Base-by-base conservation (phyloP, 768 basidiomycete genomes). In the Termitomyces sp. region DNA sequence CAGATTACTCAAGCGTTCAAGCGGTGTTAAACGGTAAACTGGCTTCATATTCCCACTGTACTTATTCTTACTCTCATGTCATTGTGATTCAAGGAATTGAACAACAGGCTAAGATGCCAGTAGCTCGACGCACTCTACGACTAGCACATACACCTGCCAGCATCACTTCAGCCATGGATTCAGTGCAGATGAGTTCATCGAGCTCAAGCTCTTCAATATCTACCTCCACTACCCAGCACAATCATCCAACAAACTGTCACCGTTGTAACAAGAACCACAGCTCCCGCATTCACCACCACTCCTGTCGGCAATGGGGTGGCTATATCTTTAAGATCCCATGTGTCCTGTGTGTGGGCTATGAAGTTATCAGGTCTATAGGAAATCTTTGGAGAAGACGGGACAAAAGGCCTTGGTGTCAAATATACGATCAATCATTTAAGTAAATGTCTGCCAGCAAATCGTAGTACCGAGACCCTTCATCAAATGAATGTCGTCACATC, bases 1-100 rank as follows among this genome's bases (percentile, higher is more conserved):
- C 67, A 16, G 67, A 73, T 58, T 79, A 62, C 49, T 54, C 68
- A 6, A 13, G 54, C 0, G 62, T 66, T 0, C 76, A 79, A 50
- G 47, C 56, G 51, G 65, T 60, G 26, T 57, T 69, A 32, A 62
- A 50, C 6, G 8, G 49, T 50, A 6, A 50, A 33, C 14, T 35
- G 18, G 3, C 22, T 2, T 6, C 32, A 22, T 12, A 20, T 7
- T 50, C 20, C 28, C 14, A 9, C n/a, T 7, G 10, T 12, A 32
- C 32, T 7, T 3, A 26, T 38, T 38, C 35, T 36, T 4, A 51
- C 4, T 26, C 22, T 4, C 16, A 5, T 26, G 8, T n/a, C 28
- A 33, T 33, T 33, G n/a, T 13, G 30, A 38, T 13, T 7, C 18
- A 38, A 52, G 51, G 12, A 52, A 9, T 52, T 10, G 10, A 38